Conservation (phyloP, 1,284 basidiomycete genomes). For the Ceratobasidium sp. region DNA sequence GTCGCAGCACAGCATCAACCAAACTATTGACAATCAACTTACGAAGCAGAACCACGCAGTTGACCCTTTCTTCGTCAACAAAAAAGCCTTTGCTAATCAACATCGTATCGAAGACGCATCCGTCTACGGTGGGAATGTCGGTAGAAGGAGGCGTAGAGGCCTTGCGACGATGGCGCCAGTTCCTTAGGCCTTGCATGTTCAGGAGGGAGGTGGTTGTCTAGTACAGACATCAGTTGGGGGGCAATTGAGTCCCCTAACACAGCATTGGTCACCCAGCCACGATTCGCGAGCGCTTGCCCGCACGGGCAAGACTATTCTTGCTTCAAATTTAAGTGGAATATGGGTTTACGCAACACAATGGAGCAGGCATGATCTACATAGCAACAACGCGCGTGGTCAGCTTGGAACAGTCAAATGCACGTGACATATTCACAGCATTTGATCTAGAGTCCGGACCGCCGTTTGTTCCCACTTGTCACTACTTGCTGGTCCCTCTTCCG, state of each 20-base stretch:
- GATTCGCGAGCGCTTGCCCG: neutral
- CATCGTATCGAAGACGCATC: constrained; percentile 88
- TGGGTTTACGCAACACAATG: neutral
- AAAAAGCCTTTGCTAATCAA: constrained; percentile 92
- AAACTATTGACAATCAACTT: constrained; percentile 58
- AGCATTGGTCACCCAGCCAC: constrained; percentile 14
- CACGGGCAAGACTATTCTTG: neutral
- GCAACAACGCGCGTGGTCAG: too few species aligned
- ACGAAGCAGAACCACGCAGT: constrained; percentile 96
- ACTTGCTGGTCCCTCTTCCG: too few species aligned
- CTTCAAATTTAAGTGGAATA: neutral
- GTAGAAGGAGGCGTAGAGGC: neutral
- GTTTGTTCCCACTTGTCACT: too few species aligned
- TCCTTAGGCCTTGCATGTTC: constrained; percentile 9
- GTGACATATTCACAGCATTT: neutral
- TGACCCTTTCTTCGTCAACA: constrained; percentile 84
- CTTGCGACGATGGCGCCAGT: constrained; percentile 23
- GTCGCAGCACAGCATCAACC: neutral
- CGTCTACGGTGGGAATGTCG: constrained; percentile 83
- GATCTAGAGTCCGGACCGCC: too few species aligned
- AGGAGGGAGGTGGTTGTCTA: constrained; percentile 13
- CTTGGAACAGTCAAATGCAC: neutral
- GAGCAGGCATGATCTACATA: too few species aligned
- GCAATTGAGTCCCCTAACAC: constrained; percentile 6
- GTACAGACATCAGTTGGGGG: neutral